Evolutionary conservation across 2,329 filamentous ascomycete species (phyloP).

Genomic region (Diaporthe nobilis): DNA sequence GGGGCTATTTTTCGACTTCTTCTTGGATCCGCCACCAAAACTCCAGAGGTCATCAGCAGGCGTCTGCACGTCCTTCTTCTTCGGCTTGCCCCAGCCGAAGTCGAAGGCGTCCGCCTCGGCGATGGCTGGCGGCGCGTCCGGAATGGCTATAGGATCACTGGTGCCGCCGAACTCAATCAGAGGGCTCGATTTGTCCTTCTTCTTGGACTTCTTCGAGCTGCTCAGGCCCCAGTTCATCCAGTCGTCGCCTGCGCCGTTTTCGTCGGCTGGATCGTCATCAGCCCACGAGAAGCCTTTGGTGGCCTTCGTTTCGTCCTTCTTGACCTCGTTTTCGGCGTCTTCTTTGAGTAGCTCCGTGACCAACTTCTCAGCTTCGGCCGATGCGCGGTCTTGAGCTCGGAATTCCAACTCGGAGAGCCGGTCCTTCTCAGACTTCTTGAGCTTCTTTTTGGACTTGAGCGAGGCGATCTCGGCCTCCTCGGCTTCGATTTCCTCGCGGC

Average conservation of each 20-base stretch:
- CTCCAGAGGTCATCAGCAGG: slow-evolving; percentile 57
- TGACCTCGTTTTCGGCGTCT: slow-evolving; percentile 43
- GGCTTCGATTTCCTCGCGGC: slow-evolving; percentile 35
- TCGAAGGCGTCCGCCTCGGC: slow-evolving; percentile 49
- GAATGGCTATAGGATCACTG: slow-evolving; percentile 40
- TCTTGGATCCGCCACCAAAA: slow-evolving; percentile 56
- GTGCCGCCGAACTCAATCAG: slow-evolving; percentile 39
- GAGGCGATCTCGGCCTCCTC: slow-evolving; percentile 37
- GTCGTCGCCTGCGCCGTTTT: slow-evolving; percentile 34
- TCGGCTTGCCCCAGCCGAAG: slow-evolving; percentile 48
- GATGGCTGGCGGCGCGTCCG: slow-evolving; percentile 24
- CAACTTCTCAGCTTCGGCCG: slow-evolving; percentile 34
- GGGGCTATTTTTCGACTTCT: slow-evolving; percentile 66
- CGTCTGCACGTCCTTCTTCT: slow-evolving; percentile 55
- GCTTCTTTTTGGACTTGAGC: slow-evolving; percentile 40
- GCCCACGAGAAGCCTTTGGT: slow-evolving; percentile 37
- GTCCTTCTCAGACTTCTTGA: slow-evolving; percentile 34
- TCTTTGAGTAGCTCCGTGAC: slow-evolving; percentile 46
- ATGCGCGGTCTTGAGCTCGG: slow-evolving; percentile 36
- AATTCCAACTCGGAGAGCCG: slow-evolving; percentile 38
- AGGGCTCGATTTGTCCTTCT: slow-evolving; percentile 46
- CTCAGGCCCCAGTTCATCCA: slow-evolving; percentile 43
- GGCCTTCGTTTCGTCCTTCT: not conserved
- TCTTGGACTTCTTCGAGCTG: slow-evolving; percentile 58
- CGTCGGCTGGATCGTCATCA: slow-evolving; percentile 34